Evolutionary conservation across 2,329 filamentous ascomycete species (phyloP).

Genomic region (Hypoxylon sp.): DNA sequence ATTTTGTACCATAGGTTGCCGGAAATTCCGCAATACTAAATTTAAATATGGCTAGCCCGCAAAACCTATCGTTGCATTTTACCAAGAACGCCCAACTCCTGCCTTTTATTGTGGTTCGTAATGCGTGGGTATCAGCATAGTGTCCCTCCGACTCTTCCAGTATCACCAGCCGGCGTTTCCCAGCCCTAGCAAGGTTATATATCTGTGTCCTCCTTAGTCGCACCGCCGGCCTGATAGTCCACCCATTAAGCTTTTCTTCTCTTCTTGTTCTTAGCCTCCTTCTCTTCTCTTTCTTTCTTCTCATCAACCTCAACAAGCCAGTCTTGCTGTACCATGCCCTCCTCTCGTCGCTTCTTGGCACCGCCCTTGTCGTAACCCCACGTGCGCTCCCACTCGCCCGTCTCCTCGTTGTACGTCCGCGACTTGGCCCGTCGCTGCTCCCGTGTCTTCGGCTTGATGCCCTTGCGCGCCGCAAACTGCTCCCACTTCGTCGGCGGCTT

Average conservation of each 20-base stretch:
- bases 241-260: constrained; percentile 42
- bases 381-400: constrained; percentile 89
- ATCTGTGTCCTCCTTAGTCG: neutral
- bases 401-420: constrained; percentile 86
- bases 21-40: constrained; percentile 41
- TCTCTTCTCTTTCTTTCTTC: constrained; percentile 62
- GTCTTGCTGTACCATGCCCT: constrained; percentile 75
- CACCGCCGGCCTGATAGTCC: neutral
- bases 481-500: constrained; percentile 95
- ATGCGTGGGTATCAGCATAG: constrained; percentile 43
- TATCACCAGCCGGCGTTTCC: constrained; percentile 7
- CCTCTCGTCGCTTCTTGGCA: constrained; percentile 84
- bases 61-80: constrained; percentile 15
- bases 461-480: constrained; percentile 96
- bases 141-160: constrained; percentile 8
- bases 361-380: constrained; percentile 79
- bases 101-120: constrained; percentile 27
- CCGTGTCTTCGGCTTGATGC: constrained; percentile 89
- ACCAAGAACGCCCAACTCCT: constrained; percentile 36
- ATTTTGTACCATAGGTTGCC: constrained; percentile 48
- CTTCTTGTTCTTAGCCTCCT: constrained; percentile 55
- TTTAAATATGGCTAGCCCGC: constrained; percentile 31
- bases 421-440: constrained; percentile 79
- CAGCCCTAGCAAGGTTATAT: neutral
- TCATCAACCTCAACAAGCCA: constrained; percentile 95